phyloP scores from a whole-genome alignment of 768 basidiomycete species.

The Pulveroboletus sp. region DNA sequence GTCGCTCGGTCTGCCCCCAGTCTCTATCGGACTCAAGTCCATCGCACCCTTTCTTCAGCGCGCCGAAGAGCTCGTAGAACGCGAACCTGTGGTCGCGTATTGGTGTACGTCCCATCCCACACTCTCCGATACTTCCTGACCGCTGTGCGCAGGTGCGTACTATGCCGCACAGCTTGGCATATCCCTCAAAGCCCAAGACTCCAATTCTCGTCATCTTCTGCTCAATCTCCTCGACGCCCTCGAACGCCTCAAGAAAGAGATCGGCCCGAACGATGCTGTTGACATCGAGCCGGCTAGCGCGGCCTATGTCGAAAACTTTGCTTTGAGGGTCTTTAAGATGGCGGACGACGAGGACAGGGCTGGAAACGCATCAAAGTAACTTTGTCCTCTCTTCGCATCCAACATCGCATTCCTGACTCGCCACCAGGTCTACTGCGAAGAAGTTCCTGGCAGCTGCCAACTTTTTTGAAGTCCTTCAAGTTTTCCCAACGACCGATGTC shows the following conservation, averaged over 20 bases:
- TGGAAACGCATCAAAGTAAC: conserved; percentile 70
- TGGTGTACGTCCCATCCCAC: conserved; percentile 68
- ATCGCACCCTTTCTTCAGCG: conserved; percentile 82
- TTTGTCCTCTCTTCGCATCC: not conserved
- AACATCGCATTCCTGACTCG: conserved; percentile 4
- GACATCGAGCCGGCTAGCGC: conserved; percentile 77
- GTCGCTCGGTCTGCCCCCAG: conserved; percentile 53
- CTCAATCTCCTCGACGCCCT: conserved; percentile 70
- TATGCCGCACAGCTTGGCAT: conserved; percentile 90
- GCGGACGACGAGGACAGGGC: conserved; percentile 91
- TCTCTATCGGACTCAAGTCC: conserved; percentile 57
- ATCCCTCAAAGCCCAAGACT: conserved; percentile 61
- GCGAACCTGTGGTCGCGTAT: conserved; percentile 87
- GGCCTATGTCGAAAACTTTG: conserved; percentile 95
- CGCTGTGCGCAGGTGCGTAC: conserved; percentile 62
- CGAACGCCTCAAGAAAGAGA: conserved; percentile 74
- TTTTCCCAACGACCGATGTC: conserved; percentile 59
- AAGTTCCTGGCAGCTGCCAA: conserved; percentile 94
- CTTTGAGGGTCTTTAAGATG: conserved; percentile 75
- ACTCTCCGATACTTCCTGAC: conserved; percentile 1
- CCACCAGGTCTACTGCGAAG: conserved; percentile 76
- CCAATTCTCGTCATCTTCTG: conserved; percentile 61
- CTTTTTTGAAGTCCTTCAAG: conserved; percentile 84
- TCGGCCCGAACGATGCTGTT: conserved; percentile 73
- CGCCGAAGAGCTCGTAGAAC: conserved; percentile 76